phyloP scores from a whole-genome alignment of 1,284 basidiomycete genomes.

The Cryptococcus sp. region DNA sequence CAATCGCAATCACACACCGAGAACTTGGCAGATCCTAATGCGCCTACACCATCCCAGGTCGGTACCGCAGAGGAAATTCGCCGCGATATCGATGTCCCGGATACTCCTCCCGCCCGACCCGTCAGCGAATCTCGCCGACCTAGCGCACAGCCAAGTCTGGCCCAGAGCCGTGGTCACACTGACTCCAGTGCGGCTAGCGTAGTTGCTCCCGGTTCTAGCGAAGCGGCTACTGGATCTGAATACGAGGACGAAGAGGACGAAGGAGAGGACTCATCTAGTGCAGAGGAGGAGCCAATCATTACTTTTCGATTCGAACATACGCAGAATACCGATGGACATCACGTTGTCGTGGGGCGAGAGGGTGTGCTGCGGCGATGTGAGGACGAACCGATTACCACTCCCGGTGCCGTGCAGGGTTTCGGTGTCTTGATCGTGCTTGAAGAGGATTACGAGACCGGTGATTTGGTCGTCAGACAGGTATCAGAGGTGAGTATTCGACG shows the following conservation, averaged over 20 bases:
- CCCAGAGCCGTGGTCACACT: not conserved
- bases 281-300: constrained; percentile 47
- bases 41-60: constrained; percentile 27
- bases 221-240: constrained; percentile 14
- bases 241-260: constrained; percentile 7
- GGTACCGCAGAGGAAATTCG: not conserved
- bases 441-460: constrained; percentile 59
- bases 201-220: constrained; percentile 12
- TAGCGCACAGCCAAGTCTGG: not conserved
- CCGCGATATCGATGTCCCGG: not conserved
- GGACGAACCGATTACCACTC: constrained; percentile 83
- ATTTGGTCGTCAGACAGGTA: constrained; percentile 67
- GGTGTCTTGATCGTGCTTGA: constrained; percentile 75
- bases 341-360: constrained; percentile 69
- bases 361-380: constrained; percentile 67
- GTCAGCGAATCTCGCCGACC: no score
- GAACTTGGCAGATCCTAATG: constrained; percentile 37
- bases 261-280: not conserved
- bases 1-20: constrained; percentile 31
- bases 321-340: constrained; percentile 65
- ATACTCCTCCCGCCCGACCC: not conserved
- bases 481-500: constrained; percentile 70
- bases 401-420: constrained; percentile 80
- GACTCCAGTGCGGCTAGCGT: not conserved
- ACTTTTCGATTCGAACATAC: constrained; percentile 66